phyloP scores from a whole-genome alignment of 139 green algal species.

The Zygnema cylindricum region DNA sequence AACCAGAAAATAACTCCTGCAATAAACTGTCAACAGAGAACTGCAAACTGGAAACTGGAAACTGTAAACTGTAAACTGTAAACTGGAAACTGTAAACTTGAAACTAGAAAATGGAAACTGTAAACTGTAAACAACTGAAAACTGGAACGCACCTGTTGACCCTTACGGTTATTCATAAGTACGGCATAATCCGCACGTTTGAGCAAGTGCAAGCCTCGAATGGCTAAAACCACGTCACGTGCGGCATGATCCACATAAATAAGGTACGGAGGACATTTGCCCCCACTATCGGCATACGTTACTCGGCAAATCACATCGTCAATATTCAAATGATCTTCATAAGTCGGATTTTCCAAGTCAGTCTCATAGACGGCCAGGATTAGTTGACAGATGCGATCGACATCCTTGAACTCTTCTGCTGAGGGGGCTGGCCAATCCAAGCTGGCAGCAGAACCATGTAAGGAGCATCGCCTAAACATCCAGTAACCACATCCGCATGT shows the following conservation, averaged over 20 bases:
- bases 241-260: constrained; percentile 54
- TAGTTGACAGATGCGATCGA: constrained; percentile 37
- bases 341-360: constrained; percentile 10
- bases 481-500: constrained; percentile 1
- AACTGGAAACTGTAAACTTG: no score
- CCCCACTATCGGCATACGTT: constrained; percentile 23
- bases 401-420: constrained; percentile 25
- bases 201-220: constrained; percentile 23
- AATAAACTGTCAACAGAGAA: no score
- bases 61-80: no score
- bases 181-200: constrained; percentile 34
- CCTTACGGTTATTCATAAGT: constrained; percentile 44
- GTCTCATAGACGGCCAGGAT: constrained; percentile 30
- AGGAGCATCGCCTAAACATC: neutral
- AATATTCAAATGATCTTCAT: constrained; percentile 1
- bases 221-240: constrained; percentile 10
- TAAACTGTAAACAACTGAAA: no score
- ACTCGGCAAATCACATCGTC: constrained; percentile 12
- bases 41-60: no score
- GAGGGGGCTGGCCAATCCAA: constrained; percentile 31
- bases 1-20: no score
- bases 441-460: constrained; percentile 33
- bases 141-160: constrained; percentile 46
- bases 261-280: constrained; percentile 44
- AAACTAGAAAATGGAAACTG: no score